Base-by-base conservation (phyloP, 306 rosid genomes). In the Vachellia pachyceras region DNA sequence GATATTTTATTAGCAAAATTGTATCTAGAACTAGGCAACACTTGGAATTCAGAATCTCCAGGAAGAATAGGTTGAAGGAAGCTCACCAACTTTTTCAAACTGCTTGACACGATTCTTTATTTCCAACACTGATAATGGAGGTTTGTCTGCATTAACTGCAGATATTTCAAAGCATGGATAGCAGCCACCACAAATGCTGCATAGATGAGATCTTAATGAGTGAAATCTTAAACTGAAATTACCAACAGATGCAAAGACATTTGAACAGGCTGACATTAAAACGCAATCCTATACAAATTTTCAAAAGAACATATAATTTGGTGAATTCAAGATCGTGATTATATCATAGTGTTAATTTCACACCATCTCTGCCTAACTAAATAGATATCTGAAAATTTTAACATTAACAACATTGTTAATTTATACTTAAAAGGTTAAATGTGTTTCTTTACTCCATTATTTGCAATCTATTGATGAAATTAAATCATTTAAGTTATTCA, bases 71-170 rank as follows among this genome's bases (percentile, higher is more conserved):
- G 58, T 57, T 17, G 52, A 67, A 78, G 23, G 55, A 86, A 77
- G 22, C 95, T 93, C 83, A 95, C 99, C 99, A 84, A 71, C 87
- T 81, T 88, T 84, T 82, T 90, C 90, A 68, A 95, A 95, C 87
- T 91, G 97, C 90, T 90, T 84, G 77, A 95, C 87, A 13, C 99
- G 97, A 69, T 91, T 92, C 84, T 87, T 95, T 77, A 93, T 84
- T 79, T 90, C 82, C 73, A 91, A 85, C 77, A 90, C 86, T 0
- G 87, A 86, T 57, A 95, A 86, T 67, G 97, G 97, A 82, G 99
- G 97, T 82, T 95, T 95, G 88, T 95, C 99, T 60, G 99, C 94
- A 85, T 93, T 95, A 81, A 95, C 87, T 49, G 97, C 99, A 68
- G 99, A 90, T 84, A 95, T 69, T 91, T 95, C 97, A 78, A 93